These are phyloP conservation scores for Galeopsis tetrahit DNA, from an alignment of 257 asterid species.

Conservation along the genomic window DNA sequence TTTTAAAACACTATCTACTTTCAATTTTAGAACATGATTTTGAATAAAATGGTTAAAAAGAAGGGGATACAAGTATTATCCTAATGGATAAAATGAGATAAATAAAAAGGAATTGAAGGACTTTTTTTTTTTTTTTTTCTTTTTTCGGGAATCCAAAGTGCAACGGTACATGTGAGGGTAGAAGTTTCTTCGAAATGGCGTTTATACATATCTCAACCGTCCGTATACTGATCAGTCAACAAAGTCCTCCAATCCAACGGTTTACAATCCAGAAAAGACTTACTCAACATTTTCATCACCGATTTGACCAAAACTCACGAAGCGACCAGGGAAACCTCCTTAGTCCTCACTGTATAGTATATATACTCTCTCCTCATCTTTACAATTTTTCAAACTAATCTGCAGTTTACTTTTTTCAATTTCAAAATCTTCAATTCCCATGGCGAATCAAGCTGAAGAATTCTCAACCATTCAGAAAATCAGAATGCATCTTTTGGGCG, in stretches of 20 bases:
- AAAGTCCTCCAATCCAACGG: constrained; percentile 17
- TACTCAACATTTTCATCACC: constrained; percentile 23
- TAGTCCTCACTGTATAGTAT: not conserved
- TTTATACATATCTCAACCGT: constrained; percentile 19
- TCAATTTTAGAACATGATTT: too few relatives aligned
- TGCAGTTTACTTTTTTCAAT: not conserved
- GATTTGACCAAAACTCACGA: constrained; percentile 28
- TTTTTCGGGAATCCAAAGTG: too few relatives aligned
- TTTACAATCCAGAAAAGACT: constrained; percentile 1
- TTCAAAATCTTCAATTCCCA: not conserved
- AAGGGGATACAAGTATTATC: too few relatives aligned
- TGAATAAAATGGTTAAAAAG: too few relatives aligned
- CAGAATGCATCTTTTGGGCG: constrained; percentile 50
- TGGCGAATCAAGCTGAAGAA: constrained; percentile 34
- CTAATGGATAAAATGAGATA: too few relatives aligned
- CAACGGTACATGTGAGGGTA: too few relatives aligned
- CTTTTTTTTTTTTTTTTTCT: too few relatives aligned
- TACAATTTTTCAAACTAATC: not conserved
- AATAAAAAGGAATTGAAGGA: too few relatives aligned
- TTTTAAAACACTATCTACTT: too few relatives aligned
- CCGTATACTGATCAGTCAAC: not conserved
- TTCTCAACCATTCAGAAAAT: constrained; percentile 44
- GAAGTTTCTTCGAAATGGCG: not conserved
- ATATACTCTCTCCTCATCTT: not conserved
- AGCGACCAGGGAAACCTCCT: constrained; percentile 1